Base-by-base conservation (phyloP, 2,329 filamentous ascomycete genomes). In the Cytospora leucostoma region DNA sequence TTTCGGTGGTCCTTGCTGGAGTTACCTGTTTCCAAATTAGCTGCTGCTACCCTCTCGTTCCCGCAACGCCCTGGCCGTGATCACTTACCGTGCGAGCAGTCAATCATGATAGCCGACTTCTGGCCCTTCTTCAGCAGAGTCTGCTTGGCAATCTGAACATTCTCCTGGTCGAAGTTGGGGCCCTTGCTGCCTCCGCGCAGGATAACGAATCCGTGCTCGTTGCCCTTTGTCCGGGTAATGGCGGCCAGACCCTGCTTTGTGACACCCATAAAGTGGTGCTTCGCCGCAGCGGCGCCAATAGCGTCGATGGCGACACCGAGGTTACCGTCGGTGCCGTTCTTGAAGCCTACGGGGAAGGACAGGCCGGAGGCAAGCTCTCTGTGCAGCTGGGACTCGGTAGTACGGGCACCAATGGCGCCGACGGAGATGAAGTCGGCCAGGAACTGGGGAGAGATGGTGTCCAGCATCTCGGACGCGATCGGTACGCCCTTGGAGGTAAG, bases 381-480 rank as follows among this genome's bases (percentile, higher is more conserved):
- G 80, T 99, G 95, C 68, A 98, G 83, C 80, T 99, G 95, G 62
- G 91, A 95, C 81, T 99, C 95, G 56, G 95, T 99, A 51, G 95
- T 99, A 69, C 95, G 88, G 51, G 95, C 95, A 67, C 95, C 95
- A 73, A 99, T 96, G 64, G 95, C 95, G 66, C 95, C 95, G 33
- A 98, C 88, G 0, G 92, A 96, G 76, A 99, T 93, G 70, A 97
- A 86, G 77, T 99, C 95, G 66, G 95, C 93, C 51, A 98, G 87
- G 84, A 95, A 99, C 83, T 99, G 95, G 7, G 95, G 95, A 4
- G 92, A 97, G 78, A 99, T 98, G 68, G 95, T 99, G 76, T 99
- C 95, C 64, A 99, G 86, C 95, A 99, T 98, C 82, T 99, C 95
- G 68, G 88, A 93, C 63, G 95, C 95, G 76, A 99, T 96, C 64